Evolutionary conservation across 495 filamentous ascomycete species (phyloP), one percentile per base, ranked within the genome.

Genomic region (Pyrenula massariospora): DNA sequence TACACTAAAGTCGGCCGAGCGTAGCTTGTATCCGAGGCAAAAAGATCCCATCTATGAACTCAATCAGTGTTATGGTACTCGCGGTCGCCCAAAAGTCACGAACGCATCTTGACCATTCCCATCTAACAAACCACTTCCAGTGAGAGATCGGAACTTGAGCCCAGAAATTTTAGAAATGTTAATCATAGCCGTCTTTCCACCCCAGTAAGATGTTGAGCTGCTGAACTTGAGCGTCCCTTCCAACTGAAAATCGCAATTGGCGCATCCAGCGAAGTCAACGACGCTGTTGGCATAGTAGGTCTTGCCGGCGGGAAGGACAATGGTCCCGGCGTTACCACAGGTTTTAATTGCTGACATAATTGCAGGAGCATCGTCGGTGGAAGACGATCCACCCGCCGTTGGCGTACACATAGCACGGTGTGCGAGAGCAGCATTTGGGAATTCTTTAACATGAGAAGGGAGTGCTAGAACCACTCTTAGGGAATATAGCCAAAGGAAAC

Each of bases 101-200:
- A 62, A 68, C 55, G 70, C 63, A 23, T 68, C 60, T 56, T 77
- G 73, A 3, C 73, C 73, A 61, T 75, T 74, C 1, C 74, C 74
- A 59, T 77, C 72, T 52, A 77, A 69, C 0, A 76, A 61, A 10
- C 74, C 74, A 0, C 48, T 55, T 2, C 74, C 74, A 0, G 73
- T 71, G 3, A 70, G 8, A 10, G 72, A 75, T 2, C 63, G 63
- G 10, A 75, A 62, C 48, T 60, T 73, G 21, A 71, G 63, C 0
- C 67, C 69, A 3, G 57, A 59, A 24, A 74, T 71, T 5, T 58
- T 50, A 20, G 64, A 63, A 12, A 74, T 53, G 22, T 62, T 65
- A 21, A 77, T 69, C 59, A 75, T 73, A 1, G 68, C 68, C 1
- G 63, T 70, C 15, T 62, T 63, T 10, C 70, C 70, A 8, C 65